Conservation (phyloP, 306 rosid genomes). For the Cicer chorassanicum region DNA sequence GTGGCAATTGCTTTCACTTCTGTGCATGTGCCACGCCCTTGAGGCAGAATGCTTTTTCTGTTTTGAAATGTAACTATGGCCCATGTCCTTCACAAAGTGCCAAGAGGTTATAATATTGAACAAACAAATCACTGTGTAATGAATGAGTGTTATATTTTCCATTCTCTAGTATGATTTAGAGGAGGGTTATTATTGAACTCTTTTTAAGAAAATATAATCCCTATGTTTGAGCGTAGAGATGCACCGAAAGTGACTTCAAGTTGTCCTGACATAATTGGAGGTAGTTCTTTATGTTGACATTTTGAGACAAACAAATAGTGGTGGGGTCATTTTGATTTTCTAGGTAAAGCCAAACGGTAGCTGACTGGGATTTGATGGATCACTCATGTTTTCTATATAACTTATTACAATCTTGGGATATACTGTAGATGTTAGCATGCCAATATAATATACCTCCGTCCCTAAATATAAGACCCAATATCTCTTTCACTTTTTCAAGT, state of each 20-base stretch:
- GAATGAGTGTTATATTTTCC: constrained; percentile 43
- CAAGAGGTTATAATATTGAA: constrained; percentile 40
- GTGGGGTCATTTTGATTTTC: constrained; percentile 52
- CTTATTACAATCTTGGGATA: constrained; percentile 17
- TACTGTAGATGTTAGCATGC: background rate
- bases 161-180: constrained; percentile 40
- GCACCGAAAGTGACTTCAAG: constrained; percentile 50
- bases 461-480: too few relatives aligned
- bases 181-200: constrained; percentile 14
- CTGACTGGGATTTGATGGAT: constrained; percentile 48
- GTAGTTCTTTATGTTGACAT: constrained; percentile 44
- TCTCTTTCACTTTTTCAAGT: too few relatives aligned
- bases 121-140: constrained; percentile 39
- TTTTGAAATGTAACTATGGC: constrained; percentile 42
- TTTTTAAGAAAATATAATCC: constrained; percentile 35
- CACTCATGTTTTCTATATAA: constrained; percentile 40
- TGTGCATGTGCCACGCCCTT: constrained; percentile 51
- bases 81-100: constrained; percentile 32
- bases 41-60: constrained; percentile 39
- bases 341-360: constrained; percentile 43
- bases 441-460: too few relatives aligned
- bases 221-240: constrained; percentile 45
- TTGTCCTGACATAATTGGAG: constrained; percentile 43
- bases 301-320: constrained; percentile 41
- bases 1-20: constrained; percentile 42